Conservation (phyloP, 2,329 filamentous ascomycete genomes). For the Westerdykella sp. region DNA sequence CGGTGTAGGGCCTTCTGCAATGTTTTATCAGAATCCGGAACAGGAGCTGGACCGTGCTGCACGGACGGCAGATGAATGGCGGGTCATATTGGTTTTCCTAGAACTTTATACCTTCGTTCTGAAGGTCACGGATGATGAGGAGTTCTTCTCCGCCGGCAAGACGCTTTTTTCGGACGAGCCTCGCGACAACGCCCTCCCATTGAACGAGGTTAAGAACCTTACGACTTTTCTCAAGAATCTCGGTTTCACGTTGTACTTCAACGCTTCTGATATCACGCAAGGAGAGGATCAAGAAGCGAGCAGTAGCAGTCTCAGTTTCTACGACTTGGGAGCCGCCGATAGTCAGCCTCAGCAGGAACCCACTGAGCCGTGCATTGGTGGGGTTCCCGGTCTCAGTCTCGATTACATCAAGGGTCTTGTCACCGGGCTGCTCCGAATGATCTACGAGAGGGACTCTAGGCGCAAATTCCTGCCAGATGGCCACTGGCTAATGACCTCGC, state of each 20-base stretch:
- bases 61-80: slow-evolving; percentile 67
- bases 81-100: slow-evolving; percentile 79
- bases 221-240: slow-evolving; percentile 85
- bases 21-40: slow-evolving; percentile 31
- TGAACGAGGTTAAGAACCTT: slow-evolving; percentile 66
- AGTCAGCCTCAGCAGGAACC: slow-evolving; percentile 23
- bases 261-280: slow-evolving; percentile 58
- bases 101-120: slow-evolving; percentile 92
- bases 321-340: slow-evolving; percentile 15
- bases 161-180: slow-evolving; percentile 19
- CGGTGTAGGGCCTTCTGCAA: slow-evolving; percentile 5
- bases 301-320: slow-evolving; percentile 42
- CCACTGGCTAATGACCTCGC: slow-evolving; percentile 90
- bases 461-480: slow-evolving; percentile 73
- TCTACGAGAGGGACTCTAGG: slow-evolving; percentile 90
- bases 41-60: slow-evolving; percentile 28
- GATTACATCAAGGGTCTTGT: slow-evolving; percentile 73
- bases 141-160: slow-evolving; percentile 65
- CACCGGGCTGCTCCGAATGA: slow-evolving; percentile 73
- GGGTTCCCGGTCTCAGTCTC: slow-evolving; percentile 66
- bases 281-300: slow-evolving; percentile 41
- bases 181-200: slow-evolving; percentile 60
- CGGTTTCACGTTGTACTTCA: slow-evolving; percentile 82
- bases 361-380: slow-evolving; percentile 46
- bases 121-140: slow-evolving; percentile 90